Percentiles rank a stretch among this genome's conserved stretches.
Evolutionary conservation across 1,284 basidiomycete genomes (phyloP).

Genomic region (Malassezia furfur): DNA sequence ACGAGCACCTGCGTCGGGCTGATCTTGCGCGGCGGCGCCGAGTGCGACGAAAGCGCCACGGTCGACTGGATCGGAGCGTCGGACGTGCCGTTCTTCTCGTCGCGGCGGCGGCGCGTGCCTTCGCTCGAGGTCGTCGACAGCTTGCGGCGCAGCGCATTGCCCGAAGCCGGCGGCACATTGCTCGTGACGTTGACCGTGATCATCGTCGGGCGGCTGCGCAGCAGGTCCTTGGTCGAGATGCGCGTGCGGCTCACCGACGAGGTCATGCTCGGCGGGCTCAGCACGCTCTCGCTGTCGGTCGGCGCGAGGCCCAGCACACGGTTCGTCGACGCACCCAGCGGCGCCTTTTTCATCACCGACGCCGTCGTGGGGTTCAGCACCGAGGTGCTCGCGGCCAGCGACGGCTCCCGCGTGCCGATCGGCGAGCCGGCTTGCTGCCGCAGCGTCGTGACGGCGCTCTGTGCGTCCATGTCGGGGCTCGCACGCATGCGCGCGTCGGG

Average conservation of each 20-base stretch:
- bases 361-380: slow-evolving; percentile 28
- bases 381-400: slow-evolving; percentile 24
- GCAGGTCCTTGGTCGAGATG: slow-evolving; percentile 27
- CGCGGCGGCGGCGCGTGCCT: neutral
- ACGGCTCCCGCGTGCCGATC: slow-evolving; percentile 12
- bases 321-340: slow-evolving; percentile 38
- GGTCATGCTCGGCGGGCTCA: slow-evolving; percentile 1
- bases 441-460: neutral
- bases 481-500: neutral
- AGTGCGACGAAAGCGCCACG: slow-evolving; percentile 38
- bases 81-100: slow-evolving; percentile 8
- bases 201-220: slow-evolving; percentile 43
- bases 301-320: slow-evolving; percentile 24
- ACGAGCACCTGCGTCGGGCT: slow-evolving; percentile 48
- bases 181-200: slow-evolving; percentile 33
- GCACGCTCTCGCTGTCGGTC: slow-evolving; percentile 14
- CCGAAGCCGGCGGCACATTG: slow-evolving; percentile 21
- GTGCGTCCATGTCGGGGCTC: slow-evolving; percentile 2
- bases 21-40: slow-evolving; percentile 47
- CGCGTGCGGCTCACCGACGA: slow-evolving; percentile 8
- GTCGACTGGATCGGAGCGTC: slow-evolving; percentile 17
- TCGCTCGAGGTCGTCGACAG: neutral
- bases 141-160: slow-evolving; percentile 20
- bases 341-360: slow-evolving; percentile 31
- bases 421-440: neutral